Base-by-base conservation (phyloP, 345 rosid species). In the Moringa oleifera region DNA sequence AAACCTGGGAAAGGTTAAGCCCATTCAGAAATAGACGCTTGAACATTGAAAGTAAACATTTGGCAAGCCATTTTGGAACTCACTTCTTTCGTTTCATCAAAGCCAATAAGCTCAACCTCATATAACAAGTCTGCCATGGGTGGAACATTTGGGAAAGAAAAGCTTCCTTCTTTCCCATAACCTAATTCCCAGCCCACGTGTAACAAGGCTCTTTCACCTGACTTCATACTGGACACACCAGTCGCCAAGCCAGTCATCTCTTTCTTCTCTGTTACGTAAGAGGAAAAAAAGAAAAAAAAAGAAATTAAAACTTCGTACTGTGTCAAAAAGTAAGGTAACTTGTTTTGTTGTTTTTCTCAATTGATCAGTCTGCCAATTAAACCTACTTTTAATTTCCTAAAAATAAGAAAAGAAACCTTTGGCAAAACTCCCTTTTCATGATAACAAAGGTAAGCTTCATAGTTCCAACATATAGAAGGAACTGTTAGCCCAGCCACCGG, bases 31-130 rank as follows among this genome's bases (percentile, higher is more conserved):
- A 58, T 45, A 49, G 65, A 51, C 20, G 0, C 45, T 37, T 49
- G 55, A 64, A 60, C 6, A 71, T 36, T 21, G 20, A 36, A 17
- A 7, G 19, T 0, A 54, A 9, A 20, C 16, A 54, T 17, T 33
- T 18, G 51, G 10, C 2, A 33, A 46, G 59, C 54, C 52, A 18
- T 13, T 46, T 18, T 5, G 24, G 49, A 60, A 62, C 98, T 71
- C 78, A 81, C 97, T 81, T 94, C 96, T 69, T 85, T 85, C 37
- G 85, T 83, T 84, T 94, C 96, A 77, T 90, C 99, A 63, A 86
- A 90, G n/a, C 97, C 99, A 73, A 94, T 86, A 58, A 94, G 87
- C 79, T 88, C 96, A 67, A 83, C 95, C 78, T 90, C 96, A 68
- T 93, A 93, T 50, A 83, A 6, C 77, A 93, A 52, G 75, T 93